These are phyloP conservation scores for Kwoniella shivajii DNA, from an alignment of 1,284 basidiomycete species.

Conservation along the genomic window DNA sequence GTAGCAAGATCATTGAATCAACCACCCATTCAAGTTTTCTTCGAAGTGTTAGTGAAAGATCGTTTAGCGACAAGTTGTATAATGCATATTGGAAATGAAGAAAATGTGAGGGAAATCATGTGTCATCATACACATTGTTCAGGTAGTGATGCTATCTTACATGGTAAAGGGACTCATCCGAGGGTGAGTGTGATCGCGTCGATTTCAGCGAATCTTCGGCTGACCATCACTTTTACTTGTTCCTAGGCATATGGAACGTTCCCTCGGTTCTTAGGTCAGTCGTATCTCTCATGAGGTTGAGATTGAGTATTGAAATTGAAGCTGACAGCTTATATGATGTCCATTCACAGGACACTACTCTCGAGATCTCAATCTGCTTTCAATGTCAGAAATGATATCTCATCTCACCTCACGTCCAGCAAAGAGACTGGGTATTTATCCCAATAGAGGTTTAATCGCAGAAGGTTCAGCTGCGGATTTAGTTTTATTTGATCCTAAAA, in stretches of 20 bases:
- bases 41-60: conserved; percentile 46
- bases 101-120: conserved; percentile 51
- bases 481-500: conserved; percentile 46
- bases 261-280: conserved; percentile 38
- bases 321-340: neutral
- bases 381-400: conserved; percentile 42
- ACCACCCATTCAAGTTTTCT: conserved; percentile 39
- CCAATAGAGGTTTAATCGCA: conserved; percentile 38
- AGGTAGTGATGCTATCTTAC: conserved; percentile 48
- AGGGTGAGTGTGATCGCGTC: conserved; percentile 27
- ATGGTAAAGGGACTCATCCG: conserved; percentile 40
- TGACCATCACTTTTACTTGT: neutral
- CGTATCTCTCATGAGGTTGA: neutral
- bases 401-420: conserved; percentile 52
- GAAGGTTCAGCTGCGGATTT: conserved; percentile 47
- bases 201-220: neutral
- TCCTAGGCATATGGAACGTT: conserved; percentile 47
- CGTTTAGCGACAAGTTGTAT: conserved; percentile 44
- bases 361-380: conserved; percentile 31
- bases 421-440: conserved; percentile 45
- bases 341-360: conserved; percentile 37
- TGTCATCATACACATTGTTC: conserved; percentile 41
- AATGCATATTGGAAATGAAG: conserved; percentile 52
- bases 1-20: conserved; percentile 18
- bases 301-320: neutral